Conservation (phyloP, 108 stramenopile genomes). For the Licmophora abbreviata region DNA sequence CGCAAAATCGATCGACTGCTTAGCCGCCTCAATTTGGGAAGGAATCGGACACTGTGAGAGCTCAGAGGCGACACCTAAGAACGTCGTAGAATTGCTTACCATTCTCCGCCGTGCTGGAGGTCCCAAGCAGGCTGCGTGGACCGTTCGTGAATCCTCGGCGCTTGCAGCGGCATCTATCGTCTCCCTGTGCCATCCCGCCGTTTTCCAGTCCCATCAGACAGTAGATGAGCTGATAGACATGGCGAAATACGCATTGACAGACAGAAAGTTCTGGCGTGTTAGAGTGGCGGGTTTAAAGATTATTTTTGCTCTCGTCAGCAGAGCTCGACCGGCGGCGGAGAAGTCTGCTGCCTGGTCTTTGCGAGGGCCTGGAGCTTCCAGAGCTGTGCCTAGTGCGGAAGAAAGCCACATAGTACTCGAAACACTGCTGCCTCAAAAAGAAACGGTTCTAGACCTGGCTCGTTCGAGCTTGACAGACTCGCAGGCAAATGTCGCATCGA, state of each 20-base stretch:
- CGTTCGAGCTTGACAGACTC: conserved; percentile 43
- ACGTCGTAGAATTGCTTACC: conserved; percentile 14
- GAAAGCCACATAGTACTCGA: conserved; percentile 51
- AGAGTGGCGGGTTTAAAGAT: conserved; percentile 20
- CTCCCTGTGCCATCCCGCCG: conserved; percentile 17
- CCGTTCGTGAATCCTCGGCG: conserved; percentile 43
- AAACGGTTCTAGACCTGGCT: conserved; percentile 42
- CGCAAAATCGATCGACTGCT: conserved; percentile 57
- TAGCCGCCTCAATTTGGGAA: conserved; percentile 46
- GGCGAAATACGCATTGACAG: conserved; percentile 39
- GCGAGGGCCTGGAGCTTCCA: conserved; percentile 14
- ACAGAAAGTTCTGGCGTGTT: conserved; percentile 85
- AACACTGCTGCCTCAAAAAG: conserved; percentile 69
- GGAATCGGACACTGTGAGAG: too few relatives aligned
- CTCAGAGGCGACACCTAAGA: conserved; percentile 2
- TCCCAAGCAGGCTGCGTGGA: conserved; percentile 40
- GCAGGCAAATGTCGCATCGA: conserved; percentile 61
- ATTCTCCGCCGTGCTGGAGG: conserved; percentile 16
- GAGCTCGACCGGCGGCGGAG: conserved; percentile 19
- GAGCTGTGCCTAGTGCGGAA: conserved; percentile 10
- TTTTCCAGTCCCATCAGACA: conserved; percentile 28
- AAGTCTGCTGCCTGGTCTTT: conserved; percentile 20
- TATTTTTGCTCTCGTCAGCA: conserved; percentile 25
- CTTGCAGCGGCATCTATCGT: conserved; percentile 42
- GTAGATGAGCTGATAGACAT: conserved; percentile 29